Percentiles rank a stretch among this genome's conserved stretches.
phyloP scores from a whole-genome alignment of 176 grass and related monocot species.

The Puya raimondii region DNA sequence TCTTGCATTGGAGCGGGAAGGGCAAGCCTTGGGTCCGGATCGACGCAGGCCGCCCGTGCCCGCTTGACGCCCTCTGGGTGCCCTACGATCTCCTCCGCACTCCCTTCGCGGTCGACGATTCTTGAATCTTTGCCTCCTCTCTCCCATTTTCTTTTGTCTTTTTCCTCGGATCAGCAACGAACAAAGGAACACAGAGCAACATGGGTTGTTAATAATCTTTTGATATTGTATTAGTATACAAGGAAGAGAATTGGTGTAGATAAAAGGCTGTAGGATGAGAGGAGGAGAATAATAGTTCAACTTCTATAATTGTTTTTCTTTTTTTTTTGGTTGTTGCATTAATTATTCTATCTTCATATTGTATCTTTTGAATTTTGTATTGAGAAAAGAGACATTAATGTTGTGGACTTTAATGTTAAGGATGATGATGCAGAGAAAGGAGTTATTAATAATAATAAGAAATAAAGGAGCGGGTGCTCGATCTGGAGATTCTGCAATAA shows the following conservation, averaged over 20 bases:
- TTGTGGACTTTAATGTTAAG: too few species aligned
- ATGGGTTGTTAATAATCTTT: not conserved
- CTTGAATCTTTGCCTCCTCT: not conserved
- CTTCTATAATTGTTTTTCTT: not conserved
- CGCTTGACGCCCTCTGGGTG: slow-evolving; percentile 69
- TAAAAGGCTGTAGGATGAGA: not conserved
- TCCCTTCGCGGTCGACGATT: not conserved
- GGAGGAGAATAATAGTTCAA: not conserved
- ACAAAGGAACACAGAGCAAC: not conserved
- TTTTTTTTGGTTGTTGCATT: too few species aligned
- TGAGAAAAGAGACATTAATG: too few species aligned
- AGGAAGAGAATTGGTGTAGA: not conserved
- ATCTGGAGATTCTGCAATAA: too few species aligned
- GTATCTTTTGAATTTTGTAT: too few species aligned
- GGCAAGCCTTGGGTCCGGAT: slow-evolving; percentile 80
- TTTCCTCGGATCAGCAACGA: too few species aligned
- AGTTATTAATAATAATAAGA: too few species aligned
- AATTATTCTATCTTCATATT: too few species aligned
- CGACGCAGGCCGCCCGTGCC: slow-evolving; percentile 46
- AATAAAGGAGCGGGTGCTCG: too few species aligned
- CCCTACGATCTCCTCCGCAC: slow-evolving; percentile 52
- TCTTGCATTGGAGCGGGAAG: slow-evolving; percentile 78
- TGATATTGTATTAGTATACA: not conserved
- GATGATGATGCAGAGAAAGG: too few species aligned
- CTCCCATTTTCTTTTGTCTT: not conserved